phyloP scores from a whole-genome alignment of 2,329 filamentous ascomycete species.

The Teratosphaeria pseudoeucalypti region DNA sequence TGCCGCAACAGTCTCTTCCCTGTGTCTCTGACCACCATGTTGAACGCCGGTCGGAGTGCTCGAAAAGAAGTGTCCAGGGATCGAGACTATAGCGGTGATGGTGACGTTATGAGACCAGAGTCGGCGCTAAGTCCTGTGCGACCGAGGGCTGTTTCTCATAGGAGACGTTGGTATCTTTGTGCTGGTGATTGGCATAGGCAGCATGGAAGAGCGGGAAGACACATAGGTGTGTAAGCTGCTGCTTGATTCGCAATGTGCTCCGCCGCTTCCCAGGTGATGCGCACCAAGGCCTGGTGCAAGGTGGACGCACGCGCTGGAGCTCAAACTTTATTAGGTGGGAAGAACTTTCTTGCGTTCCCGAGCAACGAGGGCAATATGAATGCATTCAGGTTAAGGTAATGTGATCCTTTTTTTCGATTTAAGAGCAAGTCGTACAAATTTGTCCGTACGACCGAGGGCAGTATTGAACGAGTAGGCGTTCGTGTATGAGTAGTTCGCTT shows the following conservation, averaged over 20 bases:
- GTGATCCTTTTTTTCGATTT: too few species aligned
- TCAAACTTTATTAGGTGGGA: neutral
- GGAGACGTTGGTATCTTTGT: neutral
- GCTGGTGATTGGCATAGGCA: neutral
- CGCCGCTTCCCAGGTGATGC: neutral
- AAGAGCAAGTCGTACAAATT: too few species aligned
- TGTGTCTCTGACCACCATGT: slow-evolving; percentile 31
- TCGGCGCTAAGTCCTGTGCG: neutral
- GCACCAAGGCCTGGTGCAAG: neutral
- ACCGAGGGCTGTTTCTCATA: neutral
- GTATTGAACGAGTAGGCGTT: too few species aligned
- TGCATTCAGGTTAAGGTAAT: too few species aligned
- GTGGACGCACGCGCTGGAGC: neutral
- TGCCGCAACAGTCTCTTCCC: slow-evolving; percentile 47
- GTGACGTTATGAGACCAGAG: neutral
- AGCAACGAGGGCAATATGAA: neutral
- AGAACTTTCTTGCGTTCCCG: neutral
- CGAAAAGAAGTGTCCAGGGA: neutral
- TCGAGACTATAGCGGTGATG: neutral
- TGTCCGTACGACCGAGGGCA: too few species aligned
- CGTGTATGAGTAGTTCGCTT: too few species aligned
- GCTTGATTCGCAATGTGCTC: neutral
- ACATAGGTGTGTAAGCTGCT: neutral
- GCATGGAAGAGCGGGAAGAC: neutral
- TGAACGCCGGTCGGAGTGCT: neutral